These are phyloP conservation scores for Aegilops speltoides DNA, from an alignment of 176 grass and related monocot species.

Conservation along the genomic window DNA sequence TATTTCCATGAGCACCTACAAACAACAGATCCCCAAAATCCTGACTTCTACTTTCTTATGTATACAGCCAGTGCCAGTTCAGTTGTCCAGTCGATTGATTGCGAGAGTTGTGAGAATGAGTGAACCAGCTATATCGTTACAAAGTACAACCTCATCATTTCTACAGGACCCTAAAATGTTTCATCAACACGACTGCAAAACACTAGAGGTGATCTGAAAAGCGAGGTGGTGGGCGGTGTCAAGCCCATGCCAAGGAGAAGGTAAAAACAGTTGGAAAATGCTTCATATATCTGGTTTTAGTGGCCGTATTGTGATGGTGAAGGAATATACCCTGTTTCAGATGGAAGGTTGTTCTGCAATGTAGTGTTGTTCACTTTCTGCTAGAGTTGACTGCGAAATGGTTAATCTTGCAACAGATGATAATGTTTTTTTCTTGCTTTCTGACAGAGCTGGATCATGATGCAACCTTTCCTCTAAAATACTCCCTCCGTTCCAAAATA, in stretches of 20 bases:
- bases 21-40: neutral
- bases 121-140: neutral
- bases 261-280: neutral
- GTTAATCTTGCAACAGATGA: neutral
- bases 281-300: too few relatives aligned
- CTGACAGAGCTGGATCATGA: neutral
- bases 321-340: neutral
- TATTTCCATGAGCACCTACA: neutral
- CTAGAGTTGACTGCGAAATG: neutral
- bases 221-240: neutral
- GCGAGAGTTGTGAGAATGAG: neutral
- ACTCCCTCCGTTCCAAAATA: too few relatives aligned
- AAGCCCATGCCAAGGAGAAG: neutral
- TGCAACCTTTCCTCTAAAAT: neutral
- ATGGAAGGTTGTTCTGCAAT: neutral
- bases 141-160: neutral
- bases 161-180: neutral
- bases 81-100: neutral
- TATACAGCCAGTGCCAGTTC: neutral
- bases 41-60: neutral
- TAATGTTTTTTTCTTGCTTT: neutral
- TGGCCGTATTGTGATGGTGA: too few relatives aligned
- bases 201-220: neutral
- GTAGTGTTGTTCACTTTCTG: neutral
- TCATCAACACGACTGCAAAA: neutral